phyloP scores from a whole-genome alignment of 306 rosid genomes.

The Dryas drummondii region DNA sequence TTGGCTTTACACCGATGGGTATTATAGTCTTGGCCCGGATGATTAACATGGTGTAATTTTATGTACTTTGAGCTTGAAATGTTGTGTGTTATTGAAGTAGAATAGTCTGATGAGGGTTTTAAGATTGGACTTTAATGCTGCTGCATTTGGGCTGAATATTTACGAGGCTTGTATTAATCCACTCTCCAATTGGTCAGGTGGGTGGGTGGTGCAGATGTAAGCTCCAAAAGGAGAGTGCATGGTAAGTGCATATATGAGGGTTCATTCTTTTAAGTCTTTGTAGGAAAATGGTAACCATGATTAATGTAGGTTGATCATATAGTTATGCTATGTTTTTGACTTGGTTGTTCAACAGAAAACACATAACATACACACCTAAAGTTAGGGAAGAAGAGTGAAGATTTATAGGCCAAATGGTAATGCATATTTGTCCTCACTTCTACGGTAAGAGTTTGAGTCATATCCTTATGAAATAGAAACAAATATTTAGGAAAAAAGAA shows the following conservation, averaged over 20 bases:
- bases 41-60: too few relatives aligned
- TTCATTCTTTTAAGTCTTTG: background rate
- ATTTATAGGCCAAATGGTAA: background rate
- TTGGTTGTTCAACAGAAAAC: background rate
- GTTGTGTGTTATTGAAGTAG: too few relatives aligned
- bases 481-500: too few relatives aligned
- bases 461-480: too few relatives aligned
- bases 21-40: too few relatives aligned
- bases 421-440: background rate
- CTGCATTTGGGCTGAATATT: conserved; percentile 14
- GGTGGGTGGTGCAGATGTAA: conserved; percentile 10
- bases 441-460: background rate
- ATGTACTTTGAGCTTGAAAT: too few relatives aligned
- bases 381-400: background rate
- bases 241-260: conserved; percentile 12
- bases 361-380: background rate
- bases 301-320: background rate
- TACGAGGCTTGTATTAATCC: conserved; percentile 8
- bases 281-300: background rate
- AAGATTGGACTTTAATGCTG: background rate
- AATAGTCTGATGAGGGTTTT: background rate
- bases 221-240: conserved; percentile 17
- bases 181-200: conserved; percentile 23
- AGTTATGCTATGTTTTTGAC: background rate
- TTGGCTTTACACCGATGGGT: too few relatives aligned